Conservation (phyloP, 1,284 basidiomycete genomes). For the Trametes polyzona region DNA sequence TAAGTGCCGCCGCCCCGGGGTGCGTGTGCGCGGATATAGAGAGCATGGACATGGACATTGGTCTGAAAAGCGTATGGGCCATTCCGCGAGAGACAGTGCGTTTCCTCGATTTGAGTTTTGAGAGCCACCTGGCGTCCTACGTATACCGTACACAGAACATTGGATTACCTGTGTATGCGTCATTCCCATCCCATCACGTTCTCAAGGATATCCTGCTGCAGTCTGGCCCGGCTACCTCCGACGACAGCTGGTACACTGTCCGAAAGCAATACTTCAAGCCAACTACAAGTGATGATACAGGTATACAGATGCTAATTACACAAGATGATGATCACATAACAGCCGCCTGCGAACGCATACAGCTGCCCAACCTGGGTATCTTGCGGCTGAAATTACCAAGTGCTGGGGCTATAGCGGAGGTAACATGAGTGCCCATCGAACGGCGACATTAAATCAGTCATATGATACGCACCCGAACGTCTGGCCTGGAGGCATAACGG, state of each 20-base stretch:
- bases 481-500: conserved; percentile 21
- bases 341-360: too few relatives aligned
- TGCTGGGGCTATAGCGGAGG: neutral
- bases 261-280: neutral
- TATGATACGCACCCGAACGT: too few relatives aligned
- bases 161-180: neutral
- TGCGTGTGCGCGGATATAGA: neutral
- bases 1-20: neutral
- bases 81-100: conserved; percentile 5
- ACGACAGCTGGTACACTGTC: too few relatives aligned
- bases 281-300: neutral
- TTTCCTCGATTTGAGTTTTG: neutral
- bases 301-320: too few relatives aligned
- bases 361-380: too few relatives aligned
- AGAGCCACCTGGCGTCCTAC: neutral
- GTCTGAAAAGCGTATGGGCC: conserved; percentile 1
- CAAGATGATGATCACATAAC: too few relatives aligned
- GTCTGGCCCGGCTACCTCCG: too few relatives aligned
- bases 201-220: too few relatives aligned
- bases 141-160: conserved; percentile 3
- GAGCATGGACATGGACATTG: neutral
- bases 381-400: neutral
- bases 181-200: neutral
- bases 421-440: too few relatives aligned
- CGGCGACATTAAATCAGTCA: too few relatives aligned